A percentile compares a stretch with the other conserved stretches of the same genome.
These are phyloP conservation scores for Coemansia sp. DNA, from an alignment of 192 early-diverging fungal species.

Conservation along the genomic window DNA sequence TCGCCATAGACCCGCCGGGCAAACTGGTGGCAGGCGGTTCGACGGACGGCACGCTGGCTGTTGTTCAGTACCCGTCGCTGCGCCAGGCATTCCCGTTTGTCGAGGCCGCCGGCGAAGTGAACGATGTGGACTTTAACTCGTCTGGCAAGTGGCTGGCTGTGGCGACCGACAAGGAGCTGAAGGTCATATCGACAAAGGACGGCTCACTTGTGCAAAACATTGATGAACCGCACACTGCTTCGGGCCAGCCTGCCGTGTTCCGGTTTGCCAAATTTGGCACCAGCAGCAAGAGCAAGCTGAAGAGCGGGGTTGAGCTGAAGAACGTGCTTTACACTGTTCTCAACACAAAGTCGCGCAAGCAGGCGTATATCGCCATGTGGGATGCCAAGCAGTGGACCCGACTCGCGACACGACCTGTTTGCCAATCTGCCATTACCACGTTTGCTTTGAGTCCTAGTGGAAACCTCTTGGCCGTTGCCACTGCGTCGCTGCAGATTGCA, in stretches of 20 bases:
- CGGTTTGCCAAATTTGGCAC: conserved; percentile 36
- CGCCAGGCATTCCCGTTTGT: conserved; percentile 32
- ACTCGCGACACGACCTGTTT: conserved; percentile 14
- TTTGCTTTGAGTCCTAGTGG: conserved; percentile 61
- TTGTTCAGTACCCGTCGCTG: conserved; percentile 33
- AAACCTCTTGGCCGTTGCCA: conserved; percentile 64
- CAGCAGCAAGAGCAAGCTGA: background rate
- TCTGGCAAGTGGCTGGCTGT: conserved; percentile 32
- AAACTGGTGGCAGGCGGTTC: conserved; percentile 38
- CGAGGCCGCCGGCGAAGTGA: conserved; percentile 34
- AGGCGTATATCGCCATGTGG: conserved; percentile 42
- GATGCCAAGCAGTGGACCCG: conserved; percentile 26
- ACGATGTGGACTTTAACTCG: conserved; percentile 38
- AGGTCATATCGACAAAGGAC: conserved; percentile 15
- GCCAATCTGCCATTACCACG: conserved; percentile 32
- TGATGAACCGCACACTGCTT: conserved; percentile 28
- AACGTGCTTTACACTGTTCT: conserved; percentile 40
- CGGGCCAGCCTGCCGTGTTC: conserved; percentile 28
- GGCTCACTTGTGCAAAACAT: conserved; percentile 30
- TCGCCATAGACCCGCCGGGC: conserved; percentile 24
- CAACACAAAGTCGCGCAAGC: conserved; percentile 40
- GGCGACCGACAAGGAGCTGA: conserved; percentile 32
- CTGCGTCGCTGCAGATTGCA: conserved; percentile 66
- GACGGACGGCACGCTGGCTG: conserved; percentile 42
- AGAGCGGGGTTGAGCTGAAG: conserved; percentile 2